Percentiles rank a stretch among this genome's conserved stretches.
Conservation (phyloP, 768 basidiomycete species). For the Russula sp. region DNA sequence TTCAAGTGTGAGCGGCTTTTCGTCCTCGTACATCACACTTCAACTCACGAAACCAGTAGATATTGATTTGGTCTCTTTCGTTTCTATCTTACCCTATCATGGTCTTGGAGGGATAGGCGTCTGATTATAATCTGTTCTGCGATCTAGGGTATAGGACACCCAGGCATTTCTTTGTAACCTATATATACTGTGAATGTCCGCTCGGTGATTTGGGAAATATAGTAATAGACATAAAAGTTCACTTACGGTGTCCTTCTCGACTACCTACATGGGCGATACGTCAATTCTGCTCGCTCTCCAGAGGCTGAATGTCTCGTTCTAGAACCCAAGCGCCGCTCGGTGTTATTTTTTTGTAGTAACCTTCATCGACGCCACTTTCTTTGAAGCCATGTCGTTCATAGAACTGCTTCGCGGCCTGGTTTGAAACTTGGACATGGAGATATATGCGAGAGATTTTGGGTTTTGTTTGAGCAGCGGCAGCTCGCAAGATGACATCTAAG, state of each 20-base stretch:
- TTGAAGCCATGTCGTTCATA: slow-evolving; percentile 83
- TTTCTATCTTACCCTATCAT: slow-evolving; percentile 15
- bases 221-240: slow-evolving; percentile 16
- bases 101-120: slow-evolving; percentile 11
- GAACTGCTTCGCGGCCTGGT: slow-evolving; percentile 70
- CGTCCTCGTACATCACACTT: slow-evolving; percentile 2
- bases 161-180: slow-evolving; percentile 26
- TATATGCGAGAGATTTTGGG: slow-evolving; percentile 68
- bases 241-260: slow-evolving; percentile 13
- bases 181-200: slow-evolving; percentile 25
- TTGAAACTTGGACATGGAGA: slow-evolving; percentile 86
- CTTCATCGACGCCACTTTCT: slow-evolving; percentile 59
- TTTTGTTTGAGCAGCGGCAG: slow-evolving; percentile 57
- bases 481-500: slow-evolving; percentile 62
- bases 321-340: slow-evolving; percentile 88
- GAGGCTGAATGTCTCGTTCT: slow-evolving; percentile 49
- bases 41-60: slow-evolving; percentile 17
- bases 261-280: not conserved
- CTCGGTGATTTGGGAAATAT: slow-evolving; percentile 15
- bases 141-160: slow-evolving; percentile 20
- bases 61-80: not conserved
- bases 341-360: slow-evolving; percentile 87
- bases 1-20: slow-evolving; percentile 13
- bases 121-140: slow-evolving; percentile 26
- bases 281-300: slow-evolving; percentile 6